Evolutionary conservation across 768 basidiomycete genomes (phyloP).

Genomic region (Cubamyces sp.): DNA sequence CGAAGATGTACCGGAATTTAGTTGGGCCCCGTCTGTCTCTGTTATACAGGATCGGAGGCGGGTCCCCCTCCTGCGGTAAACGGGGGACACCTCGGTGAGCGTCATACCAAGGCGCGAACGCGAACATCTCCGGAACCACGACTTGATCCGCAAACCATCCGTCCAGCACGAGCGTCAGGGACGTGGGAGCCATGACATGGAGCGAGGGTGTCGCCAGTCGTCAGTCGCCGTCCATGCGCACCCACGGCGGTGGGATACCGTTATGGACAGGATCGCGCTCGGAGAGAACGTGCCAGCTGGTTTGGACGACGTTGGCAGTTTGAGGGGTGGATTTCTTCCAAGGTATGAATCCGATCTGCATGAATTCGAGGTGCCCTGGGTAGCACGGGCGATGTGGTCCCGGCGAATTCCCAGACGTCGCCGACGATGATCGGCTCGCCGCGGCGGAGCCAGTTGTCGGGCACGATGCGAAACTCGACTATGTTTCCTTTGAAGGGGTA

Average conservation of each 20-base stretch:
- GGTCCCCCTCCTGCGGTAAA: slow-evolving; percentile 8
- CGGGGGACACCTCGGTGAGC: slow-evolving; percentile 18
- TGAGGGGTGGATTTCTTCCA: background rate
- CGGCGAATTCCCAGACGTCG: slow-evolving; percentile 29
- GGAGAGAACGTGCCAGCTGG: slow-evolving; percentile 22
- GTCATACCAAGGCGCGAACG: slow-evolving; percentile 25
- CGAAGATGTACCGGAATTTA: slow-evolving; percentile 5
- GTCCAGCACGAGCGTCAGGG: background rate
- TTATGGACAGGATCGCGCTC: slow-evolving; percentile 14
- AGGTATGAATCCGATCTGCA: slow-evolving; percentile 21
- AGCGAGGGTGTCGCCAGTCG: slow-evolving; percentile 17
- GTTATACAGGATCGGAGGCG: background rate
- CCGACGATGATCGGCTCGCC: slow-evolving; percentile 26
- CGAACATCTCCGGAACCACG: slow-evolving; percentile 20
- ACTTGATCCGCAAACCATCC: background rate
- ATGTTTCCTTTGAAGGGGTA: slow-evolving; percentile 28
- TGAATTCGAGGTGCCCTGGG: slow-evolving; percentile 18
- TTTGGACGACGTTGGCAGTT: slow-evolving; percentile 15
- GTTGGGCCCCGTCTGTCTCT: background rate
- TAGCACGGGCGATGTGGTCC: background rate
- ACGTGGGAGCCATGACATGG: slow-evolving; percentile 24
- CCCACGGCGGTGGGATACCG: slow-evolving; percentile 10
- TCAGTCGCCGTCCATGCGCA: slow-evolving; percentile 12
- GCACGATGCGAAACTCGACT: slow-evolving; percentile 30
- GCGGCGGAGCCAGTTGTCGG: slow-evolving; percentile 15